A percentile compares a stretch with the other conserved stretches of the same genome.
These are phyloP conservation scores for Gardenia jasminoides DNA, from an alignment of 257 asterid genomes.

Conservation along the genomic window DNA sequence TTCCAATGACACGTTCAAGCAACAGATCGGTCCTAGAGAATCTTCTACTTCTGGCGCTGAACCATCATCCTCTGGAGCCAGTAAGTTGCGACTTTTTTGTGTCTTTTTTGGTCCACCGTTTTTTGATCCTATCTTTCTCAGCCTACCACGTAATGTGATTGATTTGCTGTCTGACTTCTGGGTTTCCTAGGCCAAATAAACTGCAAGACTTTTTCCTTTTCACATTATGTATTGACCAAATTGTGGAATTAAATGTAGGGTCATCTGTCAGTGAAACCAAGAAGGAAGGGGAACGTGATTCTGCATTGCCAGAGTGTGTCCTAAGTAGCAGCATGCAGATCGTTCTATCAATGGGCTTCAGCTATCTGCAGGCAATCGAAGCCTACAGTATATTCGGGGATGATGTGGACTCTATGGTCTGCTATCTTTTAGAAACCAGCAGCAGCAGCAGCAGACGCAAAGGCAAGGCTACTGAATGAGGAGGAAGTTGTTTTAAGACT, in stretches of 20 bases:
- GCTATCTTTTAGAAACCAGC: conserved; percentile 76
- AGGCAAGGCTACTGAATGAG: conserved; percentile 93
- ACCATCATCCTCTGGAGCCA: conserved; percentile 96
- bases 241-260: conserved; percentile 31
- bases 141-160: not conserved
- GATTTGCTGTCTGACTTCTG: not conserved
- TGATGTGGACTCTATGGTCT: conserved; percentile 90
- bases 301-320: conserved; percentile 33
- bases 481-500: not conserved
- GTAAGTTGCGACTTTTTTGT: conserved; percentile 45
- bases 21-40: conserved; percentile 57
- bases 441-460: conserved; percentile 75
- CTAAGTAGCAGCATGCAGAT: conserved; percentile 73
- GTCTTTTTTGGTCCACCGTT: not conserved
- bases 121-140: not conserved
- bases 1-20: conserved; percentile 62
- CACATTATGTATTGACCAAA: not conserved
- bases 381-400: conserved; percentile 95
- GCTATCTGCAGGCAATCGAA: conserved; percentile 85
- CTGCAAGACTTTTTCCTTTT: not conserved
- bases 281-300: conserved; percentile 39
- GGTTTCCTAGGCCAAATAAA: not conserved
- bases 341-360: conserved; percentile 93
- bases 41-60: conserved; percentile 89
- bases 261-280: conserved; percentile 51